Conservation (phyloP, 2,329 filamentous ascomycete genomes). For the Myotisia sp. region DNA sequence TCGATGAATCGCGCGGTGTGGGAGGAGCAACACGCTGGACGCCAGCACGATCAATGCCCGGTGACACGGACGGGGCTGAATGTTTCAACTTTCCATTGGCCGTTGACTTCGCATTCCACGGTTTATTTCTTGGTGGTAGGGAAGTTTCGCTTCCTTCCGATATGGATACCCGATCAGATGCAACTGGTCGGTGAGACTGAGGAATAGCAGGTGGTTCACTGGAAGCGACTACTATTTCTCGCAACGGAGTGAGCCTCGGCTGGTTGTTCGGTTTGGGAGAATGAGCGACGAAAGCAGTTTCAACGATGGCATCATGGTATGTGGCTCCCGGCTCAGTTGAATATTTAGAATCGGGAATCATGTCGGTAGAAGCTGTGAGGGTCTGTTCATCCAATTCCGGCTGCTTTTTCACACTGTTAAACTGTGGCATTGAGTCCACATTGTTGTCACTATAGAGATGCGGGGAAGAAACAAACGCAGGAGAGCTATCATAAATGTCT, state of each 20-base stretch:
- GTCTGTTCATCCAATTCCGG: neutral
- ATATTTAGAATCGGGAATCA: too few relatives aligned
- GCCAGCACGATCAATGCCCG: slow-evolving; percentile 24
- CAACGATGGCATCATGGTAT: slow-evolving; percentile 10
- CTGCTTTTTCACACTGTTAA: too few relatives aligned
- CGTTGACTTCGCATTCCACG: slow-evolving; percentile 11
- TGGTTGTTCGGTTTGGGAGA: slow-evolving; percentile 4
- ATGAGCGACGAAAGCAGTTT: slow-evolving; percentile 12
- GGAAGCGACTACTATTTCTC: slow-evolving; percentile 8
- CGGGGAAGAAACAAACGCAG: slow-evolving; percentile 1
- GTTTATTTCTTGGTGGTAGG: slow-evolving; percentile 1
- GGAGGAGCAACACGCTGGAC: slow-evolving; percentile 27
- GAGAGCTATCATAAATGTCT: neutral
- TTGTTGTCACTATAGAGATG: too few relatives aligned
- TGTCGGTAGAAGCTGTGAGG: neutral
- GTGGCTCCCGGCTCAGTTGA: neutral
- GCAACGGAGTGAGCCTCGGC: slow-evolving; percentile 9
- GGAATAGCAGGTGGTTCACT: neutral
- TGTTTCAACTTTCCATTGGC: slow-evolving; percentile 15
- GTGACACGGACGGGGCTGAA: slow-evolving; percentile 14
- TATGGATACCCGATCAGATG: slow-evolving; percentile 2
- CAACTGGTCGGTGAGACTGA: neutral
- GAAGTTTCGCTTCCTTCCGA: slow-evolving; percentile 6
- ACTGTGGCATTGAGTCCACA: too few relatives aligned
- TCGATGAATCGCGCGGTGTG: slow-evolving; percentile 18